phyloP scores from a whole-genome alignment of 768 basidiomycete genomes.

The Cyclocybe aegerita region DNA sequence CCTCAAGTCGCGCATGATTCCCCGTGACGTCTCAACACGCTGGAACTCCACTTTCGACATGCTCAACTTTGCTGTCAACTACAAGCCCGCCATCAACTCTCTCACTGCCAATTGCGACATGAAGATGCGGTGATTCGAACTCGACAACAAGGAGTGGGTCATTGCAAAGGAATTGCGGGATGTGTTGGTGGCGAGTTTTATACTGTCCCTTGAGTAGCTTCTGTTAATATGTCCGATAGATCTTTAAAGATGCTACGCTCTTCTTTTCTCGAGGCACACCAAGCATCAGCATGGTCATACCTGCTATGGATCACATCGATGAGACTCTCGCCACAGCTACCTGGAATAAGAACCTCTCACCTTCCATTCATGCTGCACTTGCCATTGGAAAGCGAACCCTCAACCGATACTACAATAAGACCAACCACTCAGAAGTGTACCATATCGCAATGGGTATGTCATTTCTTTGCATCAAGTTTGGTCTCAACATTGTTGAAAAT shows the following conservation, averaged over 20 bases:
- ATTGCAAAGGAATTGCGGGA: constrained; percentile 27
- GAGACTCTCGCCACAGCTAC: constrained; percentile 2
- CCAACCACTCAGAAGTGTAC: constrained; percentile 27
- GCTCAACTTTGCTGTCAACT: constrained; percentile 28
- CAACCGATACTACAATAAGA: constrained; percentile 29
- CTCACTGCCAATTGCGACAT: constrained; percentile 20
- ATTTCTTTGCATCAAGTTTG: too few relatives aligned
- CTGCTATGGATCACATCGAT: constrained; percentile 14
- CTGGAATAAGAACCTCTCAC: not conserved
- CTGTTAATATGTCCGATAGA: not conserved
- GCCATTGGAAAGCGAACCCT: constrained; percentile 21
- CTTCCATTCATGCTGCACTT: not conserved
- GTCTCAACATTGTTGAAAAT: too few relatives aligned
- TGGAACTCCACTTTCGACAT: constrained; percentile 42
- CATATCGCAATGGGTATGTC: constrained; percentile 32
- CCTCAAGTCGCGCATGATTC: constrained; percentile 24
- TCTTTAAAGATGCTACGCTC: constrained; percentile 20
- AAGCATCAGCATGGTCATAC: constrained; percentile 12
- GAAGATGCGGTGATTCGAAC: constrained; percentile 21
- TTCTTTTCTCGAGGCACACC: constrained; percentile 14
- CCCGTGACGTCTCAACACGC: constrained; percentile 33
- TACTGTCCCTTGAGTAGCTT: too few relatives aligned
- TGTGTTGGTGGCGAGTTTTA: constrained; percentile 26
- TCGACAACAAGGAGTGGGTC: constrained; percentile 28
- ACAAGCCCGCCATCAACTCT: constrained; percentile 21